A percentile compares a stretch with the other conserved stretches of the same genome.
These are phyloP conservation scores for Claviceps sorghi DNA, from an alignment of 2,329 filamentous ascomycete species.

Conservation along the genomic window DNA sequence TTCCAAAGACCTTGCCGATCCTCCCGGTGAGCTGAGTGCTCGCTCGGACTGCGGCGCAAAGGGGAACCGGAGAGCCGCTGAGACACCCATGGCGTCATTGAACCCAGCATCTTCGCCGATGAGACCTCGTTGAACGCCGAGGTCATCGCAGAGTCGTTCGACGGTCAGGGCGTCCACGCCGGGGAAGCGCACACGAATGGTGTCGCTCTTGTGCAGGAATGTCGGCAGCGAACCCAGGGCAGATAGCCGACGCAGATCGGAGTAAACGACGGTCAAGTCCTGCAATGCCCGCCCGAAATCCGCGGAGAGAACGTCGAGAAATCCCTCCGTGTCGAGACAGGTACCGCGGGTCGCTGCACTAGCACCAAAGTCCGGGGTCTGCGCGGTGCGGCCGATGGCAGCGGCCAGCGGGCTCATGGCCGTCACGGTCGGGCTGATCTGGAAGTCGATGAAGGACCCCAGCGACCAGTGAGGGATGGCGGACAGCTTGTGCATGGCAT, in stretches of 20 bases:
- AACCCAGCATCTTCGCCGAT: conserved; percentile 68
- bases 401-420: conserved; percentile 60
- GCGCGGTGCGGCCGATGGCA: conserved; percentile 31
- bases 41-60: conserved; percentile 50
- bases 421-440: conserved; percentile 76
- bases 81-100: conserved; percentile 47
- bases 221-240: conserved; percentile 73
- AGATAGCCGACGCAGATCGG: conserved; percentile 66
- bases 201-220: conserved; percentile 49
- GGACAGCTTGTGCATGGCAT: conserved; percentile 54
- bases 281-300: conserved; percentile 82
- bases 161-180: conserved; percentile 77
- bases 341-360: conserved; percentile 29
- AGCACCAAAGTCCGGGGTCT: conserved; percentile 29
- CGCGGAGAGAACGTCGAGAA: conserved; percentile 69
- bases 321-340: conserved; percentile 65
- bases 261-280: conserved; percentile 64
- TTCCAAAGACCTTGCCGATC: conserved; percentile 30
- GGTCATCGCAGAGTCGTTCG: conserved; percentile 70
- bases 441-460: conserved; percentile 80
- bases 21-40: conserved; percentile 30
- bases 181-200: conserved; percentile 72
- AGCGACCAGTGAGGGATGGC: conserved; percentile 40
- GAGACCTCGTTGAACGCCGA: conserved; percentile 67
- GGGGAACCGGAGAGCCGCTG: conserved; percentile 70